These are phyloP conservation scores for Metarhizium robertsii DNA, from an alignment of 2,329 filamentous ascomycete genomes.

Conservation along the genomic window DNA sequence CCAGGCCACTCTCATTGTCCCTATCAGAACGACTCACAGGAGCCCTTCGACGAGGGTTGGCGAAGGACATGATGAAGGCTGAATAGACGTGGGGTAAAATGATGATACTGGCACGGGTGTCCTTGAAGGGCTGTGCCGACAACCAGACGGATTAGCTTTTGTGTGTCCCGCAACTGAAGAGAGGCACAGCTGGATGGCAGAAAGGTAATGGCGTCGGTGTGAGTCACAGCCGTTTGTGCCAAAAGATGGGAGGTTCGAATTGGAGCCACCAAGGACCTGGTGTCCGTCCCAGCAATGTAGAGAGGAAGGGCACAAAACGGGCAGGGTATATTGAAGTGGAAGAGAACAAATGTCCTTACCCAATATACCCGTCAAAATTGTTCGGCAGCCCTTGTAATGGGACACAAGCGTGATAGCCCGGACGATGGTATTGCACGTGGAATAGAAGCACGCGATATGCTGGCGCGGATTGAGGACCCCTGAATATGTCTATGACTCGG, in stretches of 20 bases:
- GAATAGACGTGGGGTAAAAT: not conserved
- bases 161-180: not conserved
- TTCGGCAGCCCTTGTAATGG: no score
- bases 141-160: not conserved
- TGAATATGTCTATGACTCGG: not conserved
- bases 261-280: not conserved
- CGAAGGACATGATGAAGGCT: slow-evolving; percentile 32
- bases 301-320: not conserved
- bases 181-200: slow-evolving; percentile 3
- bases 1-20: slow-evolving; percentile 22
- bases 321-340: no score
- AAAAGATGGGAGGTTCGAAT: not conserved
- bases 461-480: not conserved
- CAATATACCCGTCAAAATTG: no score
- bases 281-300: not conserved
- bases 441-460: not conserved
- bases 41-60: slow-evolving; percentile 38
- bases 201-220: not conserved
- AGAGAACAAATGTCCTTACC: no score
- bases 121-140: not conserved
- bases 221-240: not conserved
- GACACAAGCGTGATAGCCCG: no score
- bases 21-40: slow-evolving; percentile 30
- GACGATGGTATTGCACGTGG: not conserved
- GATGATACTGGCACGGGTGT: slow-evolving; percentile 1